Base-by-base conservation (phyloP, 2,329 filamentous ascomycete species). In the Colletotrichum sp. region DNA sequence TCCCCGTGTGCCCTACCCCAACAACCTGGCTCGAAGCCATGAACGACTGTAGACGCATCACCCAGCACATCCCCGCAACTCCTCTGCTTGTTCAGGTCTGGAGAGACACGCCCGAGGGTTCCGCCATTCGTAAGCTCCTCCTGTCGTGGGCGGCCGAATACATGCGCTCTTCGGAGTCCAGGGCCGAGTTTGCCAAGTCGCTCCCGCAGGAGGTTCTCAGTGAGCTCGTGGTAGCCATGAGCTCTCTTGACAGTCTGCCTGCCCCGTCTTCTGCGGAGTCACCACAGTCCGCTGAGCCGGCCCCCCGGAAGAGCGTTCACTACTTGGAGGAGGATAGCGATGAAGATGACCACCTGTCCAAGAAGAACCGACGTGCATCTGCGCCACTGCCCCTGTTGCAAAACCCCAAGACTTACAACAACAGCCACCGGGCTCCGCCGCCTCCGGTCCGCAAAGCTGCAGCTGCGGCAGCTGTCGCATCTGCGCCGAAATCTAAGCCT, bases 91-190 rank as follows among this genome's bases (percentile, higher is more conserved):
- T 92, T 2, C 88, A 90, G 78, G 91, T 91, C 8, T 93, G 91
- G 91, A 87, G 89, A 65, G 90, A 92, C 67, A 92, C 91, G 0
- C 90, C 90, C 0, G 89, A 91, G 77, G 91, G 90, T 10, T 92
- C 91, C 4, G 87, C 89, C 1, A 89, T 93, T 65, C 87, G 91
- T 52, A 86, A 87, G 75, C 87, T 93, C 48, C 86, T 93, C 16
- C 84, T 93, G 5, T 88, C 86, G 13, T 93, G 91, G 91, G 89
- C 91, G 2, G 91, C 90, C 30, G 91, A 93, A 81, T 93, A 93
- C 78, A 91, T 93, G 84, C 85, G 89, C 56, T 89, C 89, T 1
- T 91, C 90, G 5, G 88, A 91, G 27, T 86, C 87, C 2, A 86
- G 90, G 22, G 86, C 88, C 10, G 89, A 91, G 75, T 93, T 93